Conservation (phyloP, 768 basidiomycete species). For the Suillus bovinus region DNA sequence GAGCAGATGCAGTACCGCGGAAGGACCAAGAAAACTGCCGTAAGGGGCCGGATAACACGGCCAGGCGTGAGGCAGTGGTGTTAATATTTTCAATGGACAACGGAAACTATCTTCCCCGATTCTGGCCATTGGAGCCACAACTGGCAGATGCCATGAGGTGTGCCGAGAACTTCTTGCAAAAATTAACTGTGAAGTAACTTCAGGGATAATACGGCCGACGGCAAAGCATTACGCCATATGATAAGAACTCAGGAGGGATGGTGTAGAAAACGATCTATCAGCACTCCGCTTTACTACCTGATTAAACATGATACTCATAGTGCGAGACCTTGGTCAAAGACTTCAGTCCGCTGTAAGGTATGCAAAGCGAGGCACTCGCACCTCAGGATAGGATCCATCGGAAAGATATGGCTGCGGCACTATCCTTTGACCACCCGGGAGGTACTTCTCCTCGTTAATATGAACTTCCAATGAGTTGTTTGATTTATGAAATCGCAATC, state of each 20-base stretch:
- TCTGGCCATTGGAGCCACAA: constrained; percentile 6
- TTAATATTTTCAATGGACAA: constrained; percentile 4
- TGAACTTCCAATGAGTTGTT: constrained; percentile 2
- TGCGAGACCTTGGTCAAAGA: neutral
- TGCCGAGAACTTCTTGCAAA: constrained; percentile 5
- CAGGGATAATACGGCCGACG: constrained; percentile 5
- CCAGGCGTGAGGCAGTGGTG: constrained; percentile 2
- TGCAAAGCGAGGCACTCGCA: neutral
- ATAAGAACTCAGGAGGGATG: neutral
- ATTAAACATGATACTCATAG: neutral
- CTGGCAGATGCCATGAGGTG: constrained; percentile 7
- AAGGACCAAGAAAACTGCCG: neutral
- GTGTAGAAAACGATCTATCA: constrained; percentile 1
- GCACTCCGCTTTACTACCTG: neutral
- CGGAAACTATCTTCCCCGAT: constrained; percentile 6
- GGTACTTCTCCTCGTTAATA: neutral
- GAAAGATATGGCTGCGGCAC: neutral
- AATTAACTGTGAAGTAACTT: constrained; percentile 6
- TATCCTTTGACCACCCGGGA: neutral
- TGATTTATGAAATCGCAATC: constrained; percentile 8
- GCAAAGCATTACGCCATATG: neutral
- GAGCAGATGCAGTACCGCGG: constrained; percentile 1
- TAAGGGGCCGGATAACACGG: constrained; percentile 3
- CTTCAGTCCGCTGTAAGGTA: neutral
- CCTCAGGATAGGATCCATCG: neutral